These are phyloP conservation scores for Dacryopinax spathularia DNA, from an alignment of 768 basidiomycete genomes.

Conservation along the genomic window DNA sequence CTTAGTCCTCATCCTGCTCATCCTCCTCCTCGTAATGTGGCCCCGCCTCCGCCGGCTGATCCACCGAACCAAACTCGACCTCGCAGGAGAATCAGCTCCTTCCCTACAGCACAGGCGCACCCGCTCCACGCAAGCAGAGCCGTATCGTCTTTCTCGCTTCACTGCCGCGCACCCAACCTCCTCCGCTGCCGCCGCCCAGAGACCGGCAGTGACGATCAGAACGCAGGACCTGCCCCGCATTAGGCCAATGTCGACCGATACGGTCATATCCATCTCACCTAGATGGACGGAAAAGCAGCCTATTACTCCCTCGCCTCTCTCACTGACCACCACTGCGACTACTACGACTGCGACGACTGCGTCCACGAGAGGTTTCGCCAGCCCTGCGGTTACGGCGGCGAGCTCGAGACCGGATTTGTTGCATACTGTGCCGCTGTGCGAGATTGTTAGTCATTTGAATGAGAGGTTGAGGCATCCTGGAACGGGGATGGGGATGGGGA, in stretches of 20 bases:
- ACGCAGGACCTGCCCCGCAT: background rate
- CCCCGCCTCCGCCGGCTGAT: background rate
- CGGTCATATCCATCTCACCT: background rate
- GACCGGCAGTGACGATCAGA: background rate
- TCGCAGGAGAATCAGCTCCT: background rate
- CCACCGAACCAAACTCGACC: background rate
- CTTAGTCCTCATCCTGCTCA: background rate
- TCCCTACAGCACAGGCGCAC: background rate
- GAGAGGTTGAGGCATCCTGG: background rate
- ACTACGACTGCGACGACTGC: background rate
- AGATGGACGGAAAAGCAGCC: background rate
- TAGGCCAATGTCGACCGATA: background rate
- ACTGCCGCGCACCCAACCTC: background rate
- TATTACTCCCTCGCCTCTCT: background rate
- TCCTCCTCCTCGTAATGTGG: background rate
- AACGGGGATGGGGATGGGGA: too few relatives aligned
- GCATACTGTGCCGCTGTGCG: background rate
- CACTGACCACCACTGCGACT: background rate
- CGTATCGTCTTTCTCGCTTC: background rate
- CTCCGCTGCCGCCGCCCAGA: too few relatives aligned
- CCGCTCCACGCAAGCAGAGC: background rate
- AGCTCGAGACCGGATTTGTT: background rate
- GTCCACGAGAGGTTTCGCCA: background rate
- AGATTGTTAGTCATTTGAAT: background rate
- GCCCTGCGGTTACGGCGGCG: background rate